phyloP scores from a whole-genome alignment of 257 asterid species.

The Thymus mandschuricus region DNA sequence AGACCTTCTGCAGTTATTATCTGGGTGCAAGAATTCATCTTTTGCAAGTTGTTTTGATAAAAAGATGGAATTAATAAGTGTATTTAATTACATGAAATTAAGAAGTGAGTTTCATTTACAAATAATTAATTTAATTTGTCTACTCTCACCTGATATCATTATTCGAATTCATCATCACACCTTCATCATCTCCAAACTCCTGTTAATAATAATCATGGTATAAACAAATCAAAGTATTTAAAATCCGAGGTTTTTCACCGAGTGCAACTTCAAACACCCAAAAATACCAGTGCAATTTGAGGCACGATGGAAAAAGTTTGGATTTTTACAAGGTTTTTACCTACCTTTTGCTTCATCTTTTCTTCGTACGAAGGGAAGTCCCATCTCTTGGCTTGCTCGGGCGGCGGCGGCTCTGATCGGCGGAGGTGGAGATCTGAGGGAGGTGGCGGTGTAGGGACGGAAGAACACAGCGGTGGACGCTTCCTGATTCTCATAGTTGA shows the following conservation, averaged over 20 bases:
- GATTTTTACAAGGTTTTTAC: constrained; percentile 6
- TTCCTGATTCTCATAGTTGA: constrained; percentile 74
- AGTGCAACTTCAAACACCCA: not conserved
- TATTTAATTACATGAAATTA: not conserved
- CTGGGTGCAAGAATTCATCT: not conserved
- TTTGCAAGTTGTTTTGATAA: constrained; percentile 3
- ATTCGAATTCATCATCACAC: constrained; percentile 22
- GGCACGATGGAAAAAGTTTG: constrained; percentile 18
- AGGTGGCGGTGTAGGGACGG: constrained; percentile 10
- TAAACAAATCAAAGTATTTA: not conserved
- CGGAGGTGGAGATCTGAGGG: constrained; percentile 69
- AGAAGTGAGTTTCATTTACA: constrained; percentile 4
- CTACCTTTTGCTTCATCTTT: constrained; percentile 39
- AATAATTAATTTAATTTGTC: constrained; percentile 2
- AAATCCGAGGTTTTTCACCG: constrained; percentile 12
- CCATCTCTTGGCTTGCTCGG: constrained; percentile 41
- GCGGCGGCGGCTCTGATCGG: constrained; percentile 39
- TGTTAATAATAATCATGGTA: constrained; percentile 22
- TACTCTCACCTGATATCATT: constrained; percentile 54
- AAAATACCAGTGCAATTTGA: constrained; percentile 2
- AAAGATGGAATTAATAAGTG: constrained; percentile 16
- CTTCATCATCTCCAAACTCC: constrained; percentile 45
- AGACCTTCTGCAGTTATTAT: not conserved
- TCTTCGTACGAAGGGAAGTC: constrained; percentile 26
- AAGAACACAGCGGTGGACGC: constrained; percentile 42